A percentile compares a stretch with the other conserved stretches of the same genome.
Conservation (phyloP, 257 asterid species). For the Echites panduratus region DNA sequence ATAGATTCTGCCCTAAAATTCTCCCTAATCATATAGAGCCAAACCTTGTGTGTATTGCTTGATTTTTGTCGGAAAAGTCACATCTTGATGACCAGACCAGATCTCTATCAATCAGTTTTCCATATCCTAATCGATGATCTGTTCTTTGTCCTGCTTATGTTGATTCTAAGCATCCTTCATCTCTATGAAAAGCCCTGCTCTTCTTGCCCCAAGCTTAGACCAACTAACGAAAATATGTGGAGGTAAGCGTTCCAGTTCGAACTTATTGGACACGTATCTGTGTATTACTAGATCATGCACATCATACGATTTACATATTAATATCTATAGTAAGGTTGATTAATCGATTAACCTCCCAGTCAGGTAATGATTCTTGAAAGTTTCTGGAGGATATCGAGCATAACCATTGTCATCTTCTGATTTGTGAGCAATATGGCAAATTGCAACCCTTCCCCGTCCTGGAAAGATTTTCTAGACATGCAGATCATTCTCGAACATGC, state of each 20-base stretch:
- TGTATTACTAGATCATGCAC: no score
- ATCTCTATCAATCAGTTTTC: neutral
- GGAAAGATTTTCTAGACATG: neutral
- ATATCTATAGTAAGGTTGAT: neutral
- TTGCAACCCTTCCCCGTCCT: neutral
- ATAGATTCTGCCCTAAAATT: no score
- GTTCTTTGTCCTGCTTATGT: neutral
- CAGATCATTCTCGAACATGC: neutral
- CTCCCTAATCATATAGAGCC: no score
- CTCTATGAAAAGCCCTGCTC: no score
- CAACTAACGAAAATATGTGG: no score
- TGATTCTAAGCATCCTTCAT: neutral
- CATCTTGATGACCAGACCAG: neutral
- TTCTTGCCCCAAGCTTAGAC: no score
- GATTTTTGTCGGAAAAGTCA: neutral
- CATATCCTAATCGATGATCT: neutral
- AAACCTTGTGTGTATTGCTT: no score
- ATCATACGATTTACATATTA: no score
- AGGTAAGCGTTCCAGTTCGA: no score
- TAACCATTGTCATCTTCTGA: neutral
- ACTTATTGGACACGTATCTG: no score
- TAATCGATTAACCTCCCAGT: neutral
- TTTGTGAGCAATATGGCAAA: neutral
- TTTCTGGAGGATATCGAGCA: no score
- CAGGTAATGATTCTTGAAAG: neutral